These are phyloP conservation scores for Nigrograna mackinnonii DNA, from an alignment of 2,329 filamentous ascomycete species.

Conservation along the genomic window DNA sequence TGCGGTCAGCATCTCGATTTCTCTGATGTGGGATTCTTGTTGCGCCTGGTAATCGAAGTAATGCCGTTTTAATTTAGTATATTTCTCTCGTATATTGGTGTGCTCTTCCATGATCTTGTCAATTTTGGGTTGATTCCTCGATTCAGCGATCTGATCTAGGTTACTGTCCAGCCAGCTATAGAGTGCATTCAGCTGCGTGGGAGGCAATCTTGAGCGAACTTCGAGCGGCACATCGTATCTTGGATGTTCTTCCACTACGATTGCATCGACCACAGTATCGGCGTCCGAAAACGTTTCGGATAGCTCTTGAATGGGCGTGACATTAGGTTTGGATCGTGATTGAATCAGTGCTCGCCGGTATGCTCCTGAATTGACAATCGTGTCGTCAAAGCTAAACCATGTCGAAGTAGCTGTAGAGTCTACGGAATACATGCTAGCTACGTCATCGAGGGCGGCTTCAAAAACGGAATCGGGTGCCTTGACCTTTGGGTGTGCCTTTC, in stretches of 20 bases:
- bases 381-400: constrained; percentile 20
- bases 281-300: constrained; percentile 4
- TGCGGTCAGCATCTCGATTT: constrained; percentile 3
- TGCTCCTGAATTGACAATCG: constrained; percentile 16
- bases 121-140: not conserved
- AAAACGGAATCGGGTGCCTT: constrained; percentile 15
- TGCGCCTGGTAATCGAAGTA: constrained; percentile 2
- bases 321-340: constrained; percentile 3
- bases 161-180: not conserved
- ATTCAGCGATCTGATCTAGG: not conserved
- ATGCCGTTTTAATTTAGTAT: constrained; percentile 1
- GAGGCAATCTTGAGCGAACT: not conserved
- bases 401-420: constrained; percentile 5
- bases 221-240: constrained; percentile 2
- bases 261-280: constrained; percentile 2
- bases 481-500: constrained; percentile 12
- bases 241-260: not conserved
- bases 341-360: constrained; percentile 13
- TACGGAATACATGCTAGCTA: constrained; percentile 5
- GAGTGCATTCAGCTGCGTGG: not conserved
- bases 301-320: constrained; percentile 4
- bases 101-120: not conserved
- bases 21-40: not conserved
- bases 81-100: not conserved
- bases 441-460: constrained; percentile 4